phyloP scores from a whole-genome alignment of 1,284 basidiomycete species.

The Apiotrichum sp. region DNA sequence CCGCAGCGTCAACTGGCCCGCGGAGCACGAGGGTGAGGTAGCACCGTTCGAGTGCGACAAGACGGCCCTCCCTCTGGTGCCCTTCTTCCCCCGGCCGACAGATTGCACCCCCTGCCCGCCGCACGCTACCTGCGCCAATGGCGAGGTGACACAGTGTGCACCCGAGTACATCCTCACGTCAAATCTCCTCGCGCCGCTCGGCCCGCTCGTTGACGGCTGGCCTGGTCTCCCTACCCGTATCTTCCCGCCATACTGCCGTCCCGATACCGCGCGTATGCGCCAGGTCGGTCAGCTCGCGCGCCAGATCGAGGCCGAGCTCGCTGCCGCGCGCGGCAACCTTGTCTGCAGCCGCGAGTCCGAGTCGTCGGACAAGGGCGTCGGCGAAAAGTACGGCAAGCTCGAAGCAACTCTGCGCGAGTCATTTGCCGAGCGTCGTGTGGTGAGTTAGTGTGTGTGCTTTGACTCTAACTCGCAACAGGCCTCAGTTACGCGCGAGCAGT shows the following conservation, averaged over 20 bases:
- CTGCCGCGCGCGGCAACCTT: constrained; percentile 61
- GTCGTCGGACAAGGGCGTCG: constrained; percentile 59
- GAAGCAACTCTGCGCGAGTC: constrained; percentile 49
- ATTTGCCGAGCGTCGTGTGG: constrained; percentile 32
- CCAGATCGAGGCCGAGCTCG: constrained; percentile 63
- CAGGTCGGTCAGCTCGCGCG: constrained; percentile 72
- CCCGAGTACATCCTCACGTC: constrained; percentile 61
- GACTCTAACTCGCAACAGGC: constrained; percentile 19
- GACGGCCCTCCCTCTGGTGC: constrained; percentile 52
- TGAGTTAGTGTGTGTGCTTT: constrained; percentile 13
- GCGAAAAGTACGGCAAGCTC: constrained; percentile 66
- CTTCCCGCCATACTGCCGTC: constrained; percentile 70
- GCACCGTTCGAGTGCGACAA: constrained; percentile 26
- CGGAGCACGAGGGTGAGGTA: constrained; percentile 19
- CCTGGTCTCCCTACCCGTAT: constrained; percentile 72
- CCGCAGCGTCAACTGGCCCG: constrained; percentile 20
- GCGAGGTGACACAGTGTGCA: constrained; percentile 62
- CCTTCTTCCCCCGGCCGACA: constrained; percentile 56
- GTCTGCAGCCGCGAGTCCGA: constrained; percentile 56
- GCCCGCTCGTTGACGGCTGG: constrained; percentile 58
- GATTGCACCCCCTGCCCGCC: constrained; percentile 78
- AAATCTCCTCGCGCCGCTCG: constrained; percentile 29
- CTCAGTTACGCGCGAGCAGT: constrained; percentile 32
- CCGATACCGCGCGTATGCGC: constrained; percentile 72
- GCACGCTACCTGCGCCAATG: constrained; percentile 64